Base-by-base conservation (phyloP, 164 flowering plant species). In the Chimonanthus praecox region DNA sequence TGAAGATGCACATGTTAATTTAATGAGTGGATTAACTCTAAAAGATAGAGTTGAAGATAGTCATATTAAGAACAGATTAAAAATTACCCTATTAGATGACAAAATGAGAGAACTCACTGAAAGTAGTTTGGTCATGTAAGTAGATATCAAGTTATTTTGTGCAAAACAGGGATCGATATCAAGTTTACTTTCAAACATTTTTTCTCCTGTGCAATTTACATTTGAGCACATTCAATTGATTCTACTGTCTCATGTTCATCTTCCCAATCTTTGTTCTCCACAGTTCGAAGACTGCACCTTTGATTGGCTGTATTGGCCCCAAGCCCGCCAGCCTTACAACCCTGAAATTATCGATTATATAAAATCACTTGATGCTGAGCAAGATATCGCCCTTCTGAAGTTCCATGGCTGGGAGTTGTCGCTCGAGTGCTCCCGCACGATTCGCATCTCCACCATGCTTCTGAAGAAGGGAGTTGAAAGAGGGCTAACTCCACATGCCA, bases 261-360 rank as follows among this genome's bases (percentile, higher is more conserved):
- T 18, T 15, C 49, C 7, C 33, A 11, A 13, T 15, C 13, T 71
- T 66, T 69, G 48, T 47, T 73, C 4, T 47, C 58, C 81, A 75
- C 88, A 91, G 96, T 91, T 90, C 81, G 92, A 90, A 79, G 95
- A 90, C 78, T 87, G 90, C 85, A 89, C 93, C 21, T 89, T 91
- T 72, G 93, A 91, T 58, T 91, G 96, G 96, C 86, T 91, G 11
- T 88, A 89, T 81, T 91, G 96, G 94, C 94, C 97, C 7, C 97
- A 91, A 82, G 89, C 92, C 44, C 82, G 77, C 33, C 78, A 86
- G 73, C 85, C 97, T 45, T 91, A 72, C 74, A 75, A 81, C 44
- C 69, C 77, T 3, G 85, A 85, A 6, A 85, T 87, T 3, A 66
- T 87, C 4, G 82, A 87, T 46, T 89, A 88, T 86, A 87, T 91